A percentile compares a stretch with the other conserved stretches of the same genome.
Evolutionary conservation across 1,284 basidiomycete genomes (phyloP).

Genomic region (Tausonia pullulans): DNA sequence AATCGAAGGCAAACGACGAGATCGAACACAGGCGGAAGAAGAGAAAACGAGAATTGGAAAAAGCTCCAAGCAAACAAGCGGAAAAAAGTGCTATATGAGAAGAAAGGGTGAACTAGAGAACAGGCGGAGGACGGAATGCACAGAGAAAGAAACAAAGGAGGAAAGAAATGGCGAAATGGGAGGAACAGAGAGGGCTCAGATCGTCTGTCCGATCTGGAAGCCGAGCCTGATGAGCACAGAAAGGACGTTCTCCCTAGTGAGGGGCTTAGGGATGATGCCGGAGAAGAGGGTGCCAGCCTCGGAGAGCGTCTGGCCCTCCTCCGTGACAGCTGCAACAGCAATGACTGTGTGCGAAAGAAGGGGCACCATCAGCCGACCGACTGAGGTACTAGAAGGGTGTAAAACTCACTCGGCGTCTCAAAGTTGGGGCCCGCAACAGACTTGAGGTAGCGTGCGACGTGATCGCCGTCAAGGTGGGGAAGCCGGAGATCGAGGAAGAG

Average conservation of each 20-base stretch:
- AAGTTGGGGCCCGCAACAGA: conserved; percentile 36
- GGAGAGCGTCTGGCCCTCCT: conserved; percentile 58
- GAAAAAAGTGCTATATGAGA: no score
- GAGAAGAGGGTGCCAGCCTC: conserved; percentile 64
- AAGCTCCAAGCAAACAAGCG: no score
- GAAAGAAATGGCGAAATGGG: no score
- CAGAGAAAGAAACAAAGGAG: no score
- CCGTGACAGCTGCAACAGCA: conserved; percentile 83
- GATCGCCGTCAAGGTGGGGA: conserved; percentile 33
- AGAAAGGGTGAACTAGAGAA: no score
- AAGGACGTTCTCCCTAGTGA: conserved; percentile 73
- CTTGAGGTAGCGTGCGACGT: conserved; percentile 36
- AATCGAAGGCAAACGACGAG: no score
- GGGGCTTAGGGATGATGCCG: conserved; percentile 72
- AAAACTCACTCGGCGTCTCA: conserved; percentile 31
- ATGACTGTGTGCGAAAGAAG: conserved; percentile 26
- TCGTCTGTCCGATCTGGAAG: conserved; percentile 7
- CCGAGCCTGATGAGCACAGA: conserved; percentile 32
- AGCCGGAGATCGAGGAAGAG: conserved; percentile 40
- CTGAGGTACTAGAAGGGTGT: background rate
- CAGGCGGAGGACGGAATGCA: no score
- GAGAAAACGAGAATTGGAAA: no score
- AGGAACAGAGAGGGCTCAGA: no score
- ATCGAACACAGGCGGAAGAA: no score
- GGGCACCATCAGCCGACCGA: background rate